Conservation (phyloP, 345 rosid genomes). For the Angophora floribunda region DNA sequence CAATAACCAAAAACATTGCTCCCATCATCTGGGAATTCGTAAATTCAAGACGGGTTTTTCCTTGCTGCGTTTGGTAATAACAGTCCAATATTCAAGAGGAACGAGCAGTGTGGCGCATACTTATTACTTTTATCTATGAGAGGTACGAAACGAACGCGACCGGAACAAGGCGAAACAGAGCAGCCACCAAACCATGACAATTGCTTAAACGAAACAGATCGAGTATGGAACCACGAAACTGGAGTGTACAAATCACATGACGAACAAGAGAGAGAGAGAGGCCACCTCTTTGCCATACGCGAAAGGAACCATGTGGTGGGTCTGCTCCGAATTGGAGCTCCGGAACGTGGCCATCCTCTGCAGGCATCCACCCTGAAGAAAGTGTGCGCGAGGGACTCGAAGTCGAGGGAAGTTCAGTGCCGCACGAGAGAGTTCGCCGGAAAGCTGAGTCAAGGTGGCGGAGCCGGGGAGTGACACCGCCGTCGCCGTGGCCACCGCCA, state of each 20-base stretch:
- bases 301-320: background rate
- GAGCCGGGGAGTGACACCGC: background rate
- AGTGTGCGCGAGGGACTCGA: background rate
- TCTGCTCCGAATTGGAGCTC: background rate
- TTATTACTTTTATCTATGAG: background rate
- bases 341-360: background rate
- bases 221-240: too few relatives aligned
- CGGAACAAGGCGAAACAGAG: background rate
- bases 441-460: background rate
- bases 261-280: background rate
- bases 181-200: background rate
- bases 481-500: background rate
- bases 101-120: background rate
- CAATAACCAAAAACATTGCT: background rate
- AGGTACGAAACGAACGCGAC: background rate
- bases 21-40: background rate
- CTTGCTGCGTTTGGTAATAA: background rate
- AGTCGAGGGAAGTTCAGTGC: background rate
- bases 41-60: background rate
- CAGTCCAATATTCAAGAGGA: background rate
- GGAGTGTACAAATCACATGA: too few relatives aligned
- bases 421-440: background rate
- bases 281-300: background rate
- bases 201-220: too few relatives aligned
- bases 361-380: background rate